Conservation (phyloP, 345 rosid genomes). For the Mallotus nudiflorus region DNA sequence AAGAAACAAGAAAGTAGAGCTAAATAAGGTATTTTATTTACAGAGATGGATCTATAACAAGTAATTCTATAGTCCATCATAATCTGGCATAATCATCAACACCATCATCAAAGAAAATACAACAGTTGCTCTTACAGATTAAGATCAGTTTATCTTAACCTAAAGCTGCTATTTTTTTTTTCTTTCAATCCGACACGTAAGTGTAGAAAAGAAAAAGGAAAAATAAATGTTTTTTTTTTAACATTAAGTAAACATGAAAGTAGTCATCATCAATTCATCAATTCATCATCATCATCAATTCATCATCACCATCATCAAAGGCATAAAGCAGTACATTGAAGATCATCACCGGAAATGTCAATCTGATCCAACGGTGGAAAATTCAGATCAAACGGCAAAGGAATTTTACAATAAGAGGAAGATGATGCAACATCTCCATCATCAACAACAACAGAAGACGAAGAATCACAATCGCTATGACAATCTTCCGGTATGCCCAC, state of each 20-base stretch:
- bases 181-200: too few relatives aligned
- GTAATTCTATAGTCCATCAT: too few relatives aligned
- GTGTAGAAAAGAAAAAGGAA: background rate
- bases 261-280: background rate
- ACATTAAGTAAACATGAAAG: too few relatives aligned
- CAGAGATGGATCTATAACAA: too few relatives aligned
- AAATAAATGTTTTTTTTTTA: background rate
- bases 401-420: constrained; percentile 30
- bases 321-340: constrained; percentile 76
- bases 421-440: constrained; percentile 54
- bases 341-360: constrained; percentile 60
- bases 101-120: too few relatives aligned
- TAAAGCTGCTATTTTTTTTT: background rate
- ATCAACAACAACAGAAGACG: constrained; percentile 85
- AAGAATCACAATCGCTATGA: constrained; percentile 90
- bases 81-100: too few relatives aligned
- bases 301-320: constrained; percentile 50
- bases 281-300: background rate
- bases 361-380: constrained; percentile 75
- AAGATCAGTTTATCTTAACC: background rate
- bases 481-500: too few relatives aligned
- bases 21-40: too few relatives aligned
- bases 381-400: constrained; percentile 80
- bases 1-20: too few relatives aligned
- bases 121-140: too few relatives aligned